Conservation (phyloP, 805 yeast genomes). For the Kluyveromyces aestuarii region DNA sequence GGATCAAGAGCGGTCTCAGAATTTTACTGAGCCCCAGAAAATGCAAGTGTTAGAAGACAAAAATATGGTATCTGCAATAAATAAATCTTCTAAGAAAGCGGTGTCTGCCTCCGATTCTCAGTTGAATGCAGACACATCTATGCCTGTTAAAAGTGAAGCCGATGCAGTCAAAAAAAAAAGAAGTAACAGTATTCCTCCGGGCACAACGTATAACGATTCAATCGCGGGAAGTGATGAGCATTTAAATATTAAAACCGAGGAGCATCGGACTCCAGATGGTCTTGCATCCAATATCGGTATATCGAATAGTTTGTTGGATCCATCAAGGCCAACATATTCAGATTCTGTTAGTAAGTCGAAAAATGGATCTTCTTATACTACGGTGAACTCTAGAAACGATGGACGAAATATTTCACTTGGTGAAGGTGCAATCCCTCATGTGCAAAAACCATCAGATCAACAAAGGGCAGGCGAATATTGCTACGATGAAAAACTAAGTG, state of each 20-base stretch:
- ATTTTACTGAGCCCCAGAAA: not conserved
- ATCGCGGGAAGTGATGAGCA: not conserved
- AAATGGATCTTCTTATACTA: not conserved
- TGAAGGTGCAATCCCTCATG: not conserved
- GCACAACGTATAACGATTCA: not conserved
- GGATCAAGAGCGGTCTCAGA: not conserved
- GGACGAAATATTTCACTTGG: not conserved
- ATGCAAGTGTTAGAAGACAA: not conserved
- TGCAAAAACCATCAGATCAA: not conserved
- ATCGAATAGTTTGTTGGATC: constrained; percentile 1
- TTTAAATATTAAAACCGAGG: not conserved
- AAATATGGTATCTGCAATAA: too few species aligned
- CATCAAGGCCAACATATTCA: not conserved
- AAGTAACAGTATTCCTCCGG: not conserved
- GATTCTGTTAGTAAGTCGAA: not conserved
- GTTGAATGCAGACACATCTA: not conserved
- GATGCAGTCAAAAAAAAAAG: not conserved
- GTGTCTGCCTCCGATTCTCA: not conserved
- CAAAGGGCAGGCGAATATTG: not conserved
- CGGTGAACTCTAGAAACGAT: not conserved
- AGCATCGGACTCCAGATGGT: not conserved
- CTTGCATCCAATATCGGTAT: not conserved
- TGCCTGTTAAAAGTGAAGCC: not conserved
- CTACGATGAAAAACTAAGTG: not conserved
- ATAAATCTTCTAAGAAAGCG: not conserved